phyloP scores from a whole-genome alignment of 1,284 basidiomycete genomes.

The Anthracocystis walkeri region DNA sequence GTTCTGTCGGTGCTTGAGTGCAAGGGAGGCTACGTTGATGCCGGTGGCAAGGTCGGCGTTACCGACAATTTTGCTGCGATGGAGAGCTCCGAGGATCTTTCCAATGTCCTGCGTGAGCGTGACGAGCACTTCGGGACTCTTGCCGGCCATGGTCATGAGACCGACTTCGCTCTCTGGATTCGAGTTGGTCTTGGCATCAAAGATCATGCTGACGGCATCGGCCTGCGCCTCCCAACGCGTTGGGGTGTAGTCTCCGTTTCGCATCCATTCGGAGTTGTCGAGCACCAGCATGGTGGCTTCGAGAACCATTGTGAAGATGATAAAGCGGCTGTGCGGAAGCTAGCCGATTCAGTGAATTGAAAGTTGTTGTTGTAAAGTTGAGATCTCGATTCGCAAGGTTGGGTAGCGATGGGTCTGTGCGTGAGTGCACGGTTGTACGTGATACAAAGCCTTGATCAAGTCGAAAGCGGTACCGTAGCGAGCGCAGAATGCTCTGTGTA shows the following conservation, averaged over 20 bases:
- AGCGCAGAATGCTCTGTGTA: not conserved
- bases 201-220: slow-evolving; percentile 90
- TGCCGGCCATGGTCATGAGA: slow-evolving; percentile 92
- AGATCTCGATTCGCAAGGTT: slow-evolving; percentile 1
- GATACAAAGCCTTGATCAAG: too few relatives aligned
- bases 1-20: slow-evolving; percentile 97
- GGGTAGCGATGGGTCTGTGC: not conserved
- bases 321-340: slow-evolving; percentile 17
- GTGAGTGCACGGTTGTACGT: too few relatives aligned
- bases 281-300: slow-evolving; percentile 70
- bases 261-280: slow-evolving; percentile 70
- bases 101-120: slow-evolving; percentile 95
- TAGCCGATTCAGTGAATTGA: slow-evolving; percentile 1
- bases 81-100: slow-evolving; percentile 85
- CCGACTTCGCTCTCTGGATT: slow-evolving; percentile 98
- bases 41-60: slow-evolving; percentile 86
- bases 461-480: not conserved
- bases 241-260: slow-evolving; percentile 91
- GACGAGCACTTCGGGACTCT: slow-evolving; percentile 85
- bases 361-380: not conserved
- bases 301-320: slow-evolving; percentile 57
- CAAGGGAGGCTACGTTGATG: slow-evolving; percentile 87
- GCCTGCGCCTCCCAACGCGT: slow-evolving; percentile 85
- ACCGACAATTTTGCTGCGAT: slow-evolving; percentile 81
- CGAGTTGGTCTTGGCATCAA: slow-evolving; percentile 87